Evolutionary conservation across 2,329 filamentous ascomycete genomes (phyloP), one percentile per base, ranked within the genome.

Genomic region (Neopestalotiopsis rosae): DNA sequence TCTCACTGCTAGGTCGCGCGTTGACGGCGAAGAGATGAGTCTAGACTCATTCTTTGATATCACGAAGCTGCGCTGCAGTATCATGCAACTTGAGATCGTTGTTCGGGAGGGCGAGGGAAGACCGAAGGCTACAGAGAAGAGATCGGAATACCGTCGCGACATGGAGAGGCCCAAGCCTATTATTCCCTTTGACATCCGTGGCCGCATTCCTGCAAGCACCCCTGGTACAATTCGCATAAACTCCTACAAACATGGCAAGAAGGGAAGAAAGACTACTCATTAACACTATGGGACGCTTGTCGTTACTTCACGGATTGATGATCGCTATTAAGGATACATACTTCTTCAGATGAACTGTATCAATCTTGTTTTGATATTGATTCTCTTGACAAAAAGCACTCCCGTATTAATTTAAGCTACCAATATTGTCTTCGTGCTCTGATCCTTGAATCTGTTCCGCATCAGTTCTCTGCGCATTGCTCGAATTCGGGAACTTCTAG

Each of bases 11-110:
- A 34, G 65, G 1, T 59, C 65, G 13, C 24, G 20, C 20, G 34
- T 13, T 10, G 24, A 59, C 17, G 65, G 52, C n/a, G 24, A 61
- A 9, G 17, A 14, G 17, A 20, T 61, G 13, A 32, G 42, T 7
- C 20, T 67, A 5, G 17, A 30, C 7, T 61, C 13, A 4, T 67
- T 67, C 28, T 4, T 24, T 13, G 56, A 61, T 28, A 14, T 67
- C n/a, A 61, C 52, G 10, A 52, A 67, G 28, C 40, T 67, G 32
- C 56, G 65, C 20, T 59, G 57, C 49, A 61, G 32, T 10, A 61
- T 32, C 17, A 61, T 67, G 10, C 65, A 67, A 34, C 56, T 67
- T 24, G 65, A 67, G 65, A 32, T 67, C 17, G 9, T 4, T 13
- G 65, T 42, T n/a, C 20, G 20, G 45, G 45, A 52, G 20, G 45